These are phyloP conservation scores for Eimeria falciformis DNA, from an alignment of 169 alveolate genomes.

Conservation along the genomic window DNA sequence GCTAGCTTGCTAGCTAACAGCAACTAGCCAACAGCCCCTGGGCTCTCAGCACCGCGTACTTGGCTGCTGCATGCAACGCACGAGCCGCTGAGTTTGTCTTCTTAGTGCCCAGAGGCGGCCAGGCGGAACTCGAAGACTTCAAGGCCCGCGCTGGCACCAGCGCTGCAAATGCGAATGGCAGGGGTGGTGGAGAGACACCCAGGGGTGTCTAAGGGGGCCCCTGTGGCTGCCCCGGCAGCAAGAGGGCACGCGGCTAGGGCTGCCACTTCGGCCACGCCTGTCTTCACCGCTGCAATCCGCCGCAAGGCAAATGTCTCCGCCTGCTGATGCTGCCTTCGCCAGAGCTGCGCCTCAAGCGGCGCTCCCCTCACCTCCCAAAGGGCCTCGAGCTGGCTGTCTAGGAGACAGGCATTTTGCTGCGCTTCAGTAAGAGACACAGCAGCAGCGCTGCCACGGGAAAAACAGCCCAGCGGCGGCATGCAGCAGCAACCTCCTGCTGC, in stretches of 20 bases:
- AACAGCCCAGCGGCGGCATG: constrained; percentile 8
- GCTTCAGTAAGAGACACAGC: not conserved
- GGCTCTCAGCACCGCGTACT: too few species aligned
- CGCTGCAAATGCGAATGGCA: constrained; percentile 26
- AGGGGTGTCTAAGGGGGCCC: constrained; percentile 12
- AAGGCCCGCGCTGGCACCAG: constrained; percentile 33
- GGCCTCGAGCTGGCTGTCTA: constrained; percentile 18
- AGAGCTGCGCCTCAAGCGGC: not conserved
- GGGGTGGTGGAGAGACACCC: not conserved
- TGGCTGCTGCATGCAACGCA: too few species aligned
- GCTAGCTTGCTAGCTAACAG: not conserved
- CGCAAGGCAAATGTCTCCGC: not conserved
- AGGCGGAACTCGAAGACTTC: constrained; percentile 3
- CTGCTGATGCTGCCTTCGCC: constrained; percentile 22
- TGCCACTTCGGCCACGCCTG: constrained; percentile 35
- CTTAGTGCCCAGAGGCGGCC: too few species aligned
- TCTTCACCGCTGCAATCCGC: constrained; percentile 25
- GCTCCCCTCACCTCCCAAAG: constrained; percentile 13
- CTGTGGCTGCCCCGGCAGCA: not conserved
- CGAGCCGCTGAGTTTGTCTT: too few species aligned
- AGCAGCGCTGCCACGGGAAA: constrained; percentile 13
- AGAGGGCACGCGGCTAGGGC: constrained; percentile 25
- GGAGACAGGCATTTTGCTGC: constrained; percentile 28
- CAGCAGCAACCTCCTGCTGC: constrained; percentile 37
- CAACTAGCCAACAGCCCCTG: not conserved